Evolutionary conservation across 441 rosid species (phyloP), one percentile per base, ranked within the genome.

Genomic region (Dalechampia spathulata): DNA sequence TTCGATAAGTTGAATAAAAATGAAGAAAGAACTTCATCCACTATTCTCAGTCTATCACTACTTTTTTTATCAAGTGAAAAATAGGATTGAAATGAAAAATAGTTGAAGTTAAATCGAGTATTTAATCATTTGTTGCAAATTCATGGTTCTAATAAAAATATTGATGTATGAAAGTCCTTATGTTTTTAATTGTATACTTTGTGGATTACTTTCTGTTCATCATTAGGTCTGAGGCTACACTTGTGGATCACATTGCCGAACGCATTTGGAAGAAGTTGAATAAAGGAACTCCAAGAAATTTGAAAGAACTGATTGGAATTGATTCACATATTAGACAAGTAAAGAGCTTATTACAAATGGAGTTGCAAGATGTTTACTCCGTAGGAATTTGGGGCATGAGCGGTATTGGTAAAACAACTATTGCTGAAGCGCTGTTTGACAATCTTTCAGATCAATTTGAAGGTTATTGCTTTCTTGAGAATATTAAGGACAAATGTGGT

Each of bases 381-480:
- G 1, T 60, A 34, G 66, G 66, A 45, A 54, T 62, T 10, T 54
- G 49, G 44, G 66, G 60, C 4, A 54, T 54, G 60, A 55, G 66
- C 0, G 66, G 66, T 12, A 47, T 47, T 1, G 60, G 66, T 0
- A 62, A 62, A 28, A 46, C 66, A 54, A 54, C 47, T 17, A 17
- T 39, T 20, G 66, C 66, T 39, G 37, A 48, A 63, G 61, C 37
- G 16, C 32, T 63, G 12, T 42, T 7, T 45, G 11, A 34, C 19
- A 40, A 17, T n/a, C 8, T 20, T 0, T 12, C 12, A 30, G n/a
- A n/a, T n/a, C 20, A 49, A 34, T 56, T 55, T 32, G 55, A 63
- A 2, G 57, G 57, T 0, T 16, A 14, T 5, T 62, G 52, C 34
- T 56, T 63, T 25, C 39, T 63, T 14, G n/a, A 6, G 28, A 51